A percentile compares a stretch with the other conserved stretches of the same genome.
phyloP scores from a whole-genome alignment of 805 yeast genomes.

The Saturnispora saitoi region DNA sequence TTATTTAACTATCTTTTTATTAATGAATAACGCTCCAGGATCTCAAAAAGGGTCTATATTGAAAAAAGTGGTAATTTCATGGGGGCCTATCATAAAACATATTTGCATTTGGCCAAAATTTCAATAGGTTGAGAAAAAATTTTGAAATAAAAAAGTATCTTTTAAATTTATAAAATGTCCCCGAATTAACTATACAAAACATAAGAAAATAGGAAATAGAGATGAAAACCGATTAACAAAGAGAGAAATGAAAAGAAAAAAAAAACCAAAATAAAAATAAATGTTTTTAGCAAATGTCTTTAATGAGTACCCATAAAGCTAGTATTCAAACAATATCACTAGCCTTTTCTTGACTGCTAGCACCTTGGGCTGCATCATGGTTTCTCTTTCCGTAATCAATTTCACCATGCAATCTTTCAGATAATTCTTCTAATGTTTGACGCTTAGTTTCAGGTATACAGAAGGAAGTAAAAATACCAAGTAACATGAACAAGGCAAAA shows the following conservation, averaged over 20 bases:
- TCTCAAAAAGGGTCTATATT: too few relatives aligned
- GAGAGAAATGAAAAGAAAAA: not conserved
- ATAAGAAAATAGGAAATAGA: not conserved
- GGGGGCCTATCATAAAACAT: too few relatives aligned
- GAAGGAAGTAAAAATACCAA: constrained; percentile 58
- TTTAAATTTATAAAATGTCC: too few relatives aligned
- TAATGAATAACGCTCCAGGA: too few relatives aligned
- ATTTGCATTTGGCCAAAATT: too few relatives aligned
- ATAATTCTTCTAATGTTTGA: constrained; percentile 77
- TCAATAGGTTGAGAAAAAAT: too few relatives aligned
- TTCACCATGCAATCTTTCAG: constrained; percentile 80
- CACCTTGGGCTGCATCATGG: not conserved
- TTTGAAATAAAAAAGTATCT: too few relatives aligned
- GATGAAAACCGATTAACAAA: not conserved
- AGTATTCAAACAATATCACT: not conserved
- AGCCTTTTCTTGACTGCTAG: constrained; percentile 3
- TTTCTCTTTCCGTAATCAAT: constrained; percentile 31
- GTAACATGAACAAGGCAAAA: constrained; percentile 83
- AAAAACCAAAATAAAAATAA: not conserved
- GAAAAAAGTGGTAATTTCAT: too few relatives aligned
- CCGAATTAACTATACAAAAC: not conserved
- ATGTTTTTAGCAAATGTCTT: not conserved
- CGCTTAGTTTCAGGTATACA: constrained; percentile 88
- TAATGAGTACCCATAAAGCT: not conserved
- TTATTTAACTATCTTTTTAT: too few relatives aligned